Evolutionary conservation across 805 yeast genomes (phyloP).

Genomic region (Candida ovalis): DNA sequence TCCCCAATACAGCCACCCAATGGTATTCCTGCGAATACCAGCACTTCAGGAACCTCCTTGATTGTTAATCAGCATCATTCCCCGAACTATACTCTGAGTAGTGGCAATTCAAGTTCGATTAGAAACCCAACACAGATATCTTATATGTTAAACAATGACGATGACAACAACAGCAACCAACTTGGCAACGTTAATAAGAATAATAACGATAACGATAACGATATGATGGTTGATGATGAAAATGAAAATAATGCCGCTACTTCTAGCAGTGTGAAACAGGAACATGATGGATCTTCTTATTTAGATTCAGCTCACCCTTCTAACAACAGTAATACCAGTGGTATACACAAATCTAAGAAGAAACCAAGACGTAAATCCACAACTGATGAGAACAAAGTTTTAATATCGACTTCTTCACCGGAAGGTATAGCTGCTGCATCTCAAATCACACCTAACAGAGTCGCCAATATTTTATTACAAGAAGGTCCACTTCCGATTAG

Average conservation of each 20-base stretch:
- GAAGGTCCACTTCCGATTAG: slow-evolving; percentile 91
- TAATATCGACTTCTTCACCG: slow-evolving; percentile 75
- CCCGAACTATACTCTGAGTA: slow-evolving; percentile 1
- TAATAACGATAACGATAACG: background rate
- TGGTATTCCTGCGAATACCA: background rate
- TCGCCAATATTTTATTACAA: slow-evolving; percentile 61
- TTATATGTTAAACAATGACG: slow-evolving; percentile 3
- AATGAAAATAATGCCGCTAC: slow-evolving; percentile 1
- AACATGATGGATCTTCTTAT: background rate
- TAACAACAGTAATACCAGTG: background rate
- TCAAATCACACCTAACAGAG: slow-evolving; percentile 73
- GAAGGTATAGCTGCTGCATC: slow-evolving; percentile 86
- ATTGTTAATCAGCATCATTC: slow-evolving; percentile 7
- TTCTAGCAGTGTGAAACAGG: background rate
- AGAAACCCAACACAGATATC: slow-evolving; percentile 9
- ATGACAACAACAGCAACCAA: slow-evolving; percentile 4
- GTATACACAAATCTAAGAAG: slow-evolving; percentile 6
- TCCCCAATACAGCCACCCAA: slow-evolving; percentile 4
- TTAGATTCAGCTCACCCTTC: no score
- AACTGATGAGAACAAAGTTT: slow-evolving; percentile 23
- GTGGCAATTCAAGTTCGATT: background rate
- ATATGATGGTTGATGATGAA: slow-evolving; percentile 2
- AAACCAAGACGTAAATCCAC: slow-evolving; percentile 18
- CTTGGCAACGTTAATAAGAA: background rate
- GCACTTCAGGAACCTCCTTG: background rate